phyloP scores from a whole-genome alignment of 2,329 filamentous ascomycete species.

The Aspergillus niger region DNA sequence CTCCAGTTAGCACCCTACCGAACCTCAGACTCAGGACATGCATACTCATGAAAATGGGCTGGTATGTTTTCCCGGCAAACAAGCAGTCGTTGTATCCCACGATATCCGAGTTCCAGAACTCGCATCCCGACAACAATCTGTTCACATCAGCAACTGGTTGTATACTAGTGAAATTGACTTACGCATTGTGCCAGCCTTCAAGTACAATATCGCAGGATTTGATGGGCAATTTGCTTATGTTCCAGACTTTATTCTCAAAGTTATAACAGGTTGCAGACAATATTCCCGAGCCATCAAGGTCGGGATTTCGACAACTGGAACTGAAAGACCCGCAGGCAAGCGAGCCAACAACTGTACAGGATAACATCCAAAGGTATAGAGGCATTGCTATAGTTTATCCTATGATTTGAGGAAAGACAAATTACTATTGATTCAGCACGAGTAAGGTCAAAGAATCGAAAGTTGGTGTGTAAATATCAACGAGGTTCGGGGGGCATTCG shows the following conservation, averaged over 20 bases:
- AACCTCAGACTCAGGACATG: too few species aligned
- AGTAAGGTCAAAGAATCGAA: too few species aligned
- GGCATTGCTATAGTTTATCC: not conserved
- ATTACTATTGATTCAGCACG: not conserved
- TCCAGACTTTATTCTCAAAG: not conserved
- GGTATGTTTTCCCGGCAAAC: not conserved
- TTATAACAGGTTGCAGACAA: not conserved
- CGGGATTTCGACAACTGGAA: not conserved
- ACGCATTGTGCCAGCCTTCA: not conserved
- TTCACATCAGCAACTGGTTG: not conserved
- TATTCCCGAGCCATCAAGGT: not conserved
- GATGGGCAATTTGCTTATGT: not conserved
- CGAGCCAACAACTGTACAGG: not conserved
- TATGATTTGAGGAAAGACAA: not conserved
- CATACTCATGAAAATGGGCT: not conserved
- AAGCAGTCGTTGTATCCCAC: not conserved
- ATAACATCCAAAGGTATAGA: not conserved
- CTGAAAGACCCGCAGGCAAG: not conserved
- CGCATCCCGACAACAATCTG: not conserved
- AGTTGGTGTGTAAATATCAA: not conserved
- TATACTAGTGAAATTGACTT: not conserved
- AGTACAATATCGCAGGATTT: not conserved
- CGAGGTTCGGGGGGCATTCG: rapidly evolving
- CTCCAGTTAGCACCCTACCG: not conserved
- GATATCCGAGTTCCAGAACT: not conserved